phyloP scores from a whole-genome alignment of 2,329 filamentous ascomycete species.

The Epichloe sp. region DNA sequence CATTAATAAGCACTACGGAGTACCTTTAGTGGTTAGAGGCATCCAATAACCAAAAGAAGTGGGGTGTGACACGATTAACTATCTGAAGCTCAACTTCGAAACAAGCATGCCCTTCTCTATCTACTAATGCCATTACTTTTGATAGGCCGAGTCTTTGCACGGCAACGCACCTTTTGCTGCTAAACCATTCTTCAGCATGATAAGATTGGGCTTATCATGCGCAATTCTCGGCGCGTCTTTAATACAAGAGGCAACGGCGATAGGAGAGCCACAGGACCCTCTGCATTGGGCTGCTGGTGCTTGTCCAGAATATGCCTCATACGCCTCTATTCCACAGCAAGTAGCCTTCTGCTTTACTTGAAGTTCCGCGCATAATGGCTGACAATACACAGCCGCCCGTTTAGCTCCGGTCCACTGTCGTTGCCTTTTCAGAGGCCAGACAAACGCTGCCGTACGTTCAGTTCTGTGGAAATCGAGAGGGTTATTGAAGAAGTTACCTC shows the following conservation, averaged over 20 bases:
- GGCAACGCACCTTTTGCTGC: background rate
- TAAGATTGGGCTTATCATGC: background rate
- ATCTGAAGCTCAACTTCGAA: too few species aligned
- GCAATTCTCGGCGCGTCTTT: background rate
- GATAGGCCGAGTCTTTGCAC: background rate
- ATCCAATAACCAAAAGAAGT: too few species aligned
- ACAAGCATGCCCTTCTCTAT: too few species aligned
- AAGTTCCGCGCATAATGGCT: background rate
- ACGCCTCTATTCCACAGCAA: slow-evolving; percentile 27
- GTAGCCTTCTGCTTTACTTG: slow-evolving; percentile 6
- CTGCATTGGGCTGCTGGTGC: slow-evolving; percentile 15
- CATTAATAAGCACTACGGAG: too few species aligned
- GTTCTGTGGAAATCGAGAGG: slow-evolving; percentile 72
- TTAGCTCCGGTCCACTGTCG: slow-evolving; percentile 63
- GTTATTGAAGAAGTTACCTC: slow-evolving; percentile 74
- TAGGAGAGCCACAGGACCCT: slow-evolving; percentile 2
- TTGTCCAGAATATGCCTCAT: slow-evolving; percentile 29
- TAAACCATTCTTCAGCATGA: background rate
- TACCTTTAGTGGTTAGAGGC: too few species aligned
- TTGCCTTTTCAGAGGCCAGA: slow-evolving; percentile 81
- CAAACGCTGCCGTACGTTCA: slow-evolving; percentile 74
- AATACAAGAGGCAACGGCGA: background rate
- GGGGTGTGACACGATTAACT: too few species aligned
- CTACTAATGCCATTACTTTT: too few species aligned
- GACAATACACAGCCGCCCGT: slow-evolving; percentile 46